phyloP scores from a whole-genome alignment of 169 alveolate genomes.

The Cryptosporidium sp. region DNA sequence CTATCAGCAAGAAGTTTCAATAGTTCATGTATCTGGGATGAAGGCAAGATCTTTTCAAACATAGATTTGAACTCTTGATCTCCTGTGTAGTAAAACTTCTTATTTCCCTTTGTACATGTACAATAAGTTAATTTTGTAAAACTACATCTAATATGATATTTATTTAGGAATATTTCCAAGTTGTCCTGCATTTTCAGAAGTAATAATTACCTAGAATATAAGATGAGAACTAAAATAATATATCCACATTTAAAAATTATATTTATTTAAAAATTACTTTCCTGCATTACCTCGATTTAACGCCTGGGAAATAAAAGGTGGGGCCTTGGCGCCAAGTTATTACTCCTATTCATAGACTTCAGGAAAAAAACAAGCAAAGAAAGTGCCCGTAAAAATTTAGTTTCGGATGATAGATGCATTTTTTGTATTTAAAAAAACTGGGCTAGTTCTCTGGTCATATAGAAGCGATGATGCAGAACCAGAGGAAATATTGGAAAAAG shows the following conservation, averaged over 20 bases:
- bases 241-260: neutral
- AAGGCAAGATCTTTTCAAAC: conserved; percentile 29
- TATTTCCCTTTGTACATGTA: conserved; percentile 39
- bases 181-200: neutral
- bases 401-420: conserved; percentile 57
- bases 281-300: neutral
- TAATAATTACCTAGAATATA: neutral
- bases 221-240: neutral
- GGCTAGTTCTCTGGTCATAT: conserved; percentile 67
- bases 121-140: conserved; percentile 51
- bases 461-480: conserved; percentile 8
- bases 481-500: neutral
- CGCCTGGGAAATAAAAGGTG: neutral
- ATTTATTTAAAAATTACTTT: neutral
- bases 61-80: conserved; percentile 28
- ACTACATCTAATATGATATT: conserved; percentile 58
- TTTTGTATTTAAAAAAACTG: conserved; percentile 55
- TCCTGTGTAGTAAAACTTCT: conserved; percentile 2
- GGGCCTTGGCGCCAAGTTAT: conserved; percentile 53
- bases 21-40: conserved; percentile 25
- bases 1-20: conserved; percentile 53
- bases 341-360: neutral
- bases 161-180: conserved; percentile 30
- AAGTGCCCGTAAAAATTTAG: neutral
- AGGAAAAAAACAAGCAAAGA: neutral